Evolutionary conservation across 2,329 filamentous ascomycete genomes (phyloP), one percentile per base, ranked within the genome.

Genomic region (Aureobasidium vineae): DNA sequence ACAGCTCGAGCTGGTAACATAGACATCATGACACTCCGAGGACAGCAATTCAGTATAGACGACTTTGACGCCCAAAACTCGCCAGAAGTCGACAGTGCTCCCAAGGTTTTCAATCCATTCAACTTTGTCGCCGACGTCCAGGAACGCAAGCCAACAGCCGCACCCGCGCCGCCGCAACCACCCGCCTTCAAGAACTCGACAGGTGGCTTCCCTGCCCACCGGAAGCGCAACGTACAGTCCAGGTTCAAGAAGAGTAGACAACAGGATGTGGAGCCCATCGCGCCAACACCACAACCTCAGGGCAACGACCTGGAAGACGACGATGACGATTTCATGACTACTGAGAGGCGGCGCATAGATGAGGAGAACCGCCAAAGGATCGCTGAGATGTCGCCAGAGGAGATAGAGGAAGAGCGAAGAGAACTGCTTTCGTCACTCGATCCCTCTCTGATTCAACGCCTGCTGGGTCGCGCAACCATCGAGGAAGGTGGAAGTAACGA

Each of bases 201-300:
- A 5, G 87, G 85, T 15, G 95, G 95, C 1, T 98, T 98, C 71
- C 95, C 95, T n/a, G 86, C 88, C 67, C 93, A 92, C 76, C 95
- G 90, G 77, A 92, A 90, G 75, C 87, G 93, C 70, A 83, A 82
- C 66, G 84, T 85, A 66, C 78, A 85, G 8, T 97, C 92, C 1
- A 85, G 89, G 1, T 97, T 97, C 80, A 96, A 92, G 75, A 88
- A 91, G 73, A 52, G 15, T 5, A 63, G 66, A 49, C 49, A 67
- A 26, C 50, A 59, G 33, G 45, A 57, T 63, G 45, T 13, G 43
- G 16, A 50, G 40, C 23, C 36, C 31, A 6, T 41, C n/a, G 5
- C 23, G 31, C 33, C 45, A 33, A 19, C 26, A 33, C 33, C 54
- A 31, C 60, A 43, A 23, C 60, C 68, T 28, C 65, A 21, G 16